Conservation (phyloP, 108 stramenopile genomes). For the Schizochytrium sp. region DNA sequence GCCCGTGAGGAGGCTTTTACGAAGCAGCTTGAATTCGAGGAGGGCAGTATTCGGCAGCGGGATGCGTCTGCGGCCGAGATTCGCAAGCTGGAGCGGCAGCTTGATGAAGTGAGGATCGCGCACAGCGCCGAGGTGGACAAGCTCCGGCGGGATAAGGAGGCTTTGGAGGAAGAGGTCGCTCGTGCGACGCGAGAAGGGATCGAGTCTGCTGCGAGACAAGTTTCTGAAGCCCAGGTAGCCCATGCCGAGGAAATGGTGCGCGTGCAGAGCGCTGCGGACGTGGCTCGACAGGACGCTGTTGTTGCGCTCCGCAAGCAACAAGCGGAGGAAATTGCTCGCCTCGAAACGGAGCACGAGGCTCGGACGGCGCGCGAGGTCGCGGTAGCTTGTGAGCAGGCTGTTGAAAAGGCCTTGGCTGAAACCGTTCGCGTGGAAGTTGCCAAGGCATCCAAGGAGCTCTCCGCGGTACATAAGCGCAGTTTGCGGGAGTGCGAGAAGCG, state of each 20-base stretch:
- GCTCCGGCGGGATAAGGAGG: background rate
- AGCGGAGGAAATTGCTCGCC: background rate
- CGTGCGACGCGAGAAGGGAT: background rate
- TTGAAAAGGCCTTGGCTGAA: background rate
- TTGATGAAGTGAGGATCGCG: background rate
- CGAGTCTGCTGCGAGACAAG: background rate
- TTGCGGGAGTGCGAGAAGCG: background rate
- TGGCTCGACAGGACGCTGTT: background rate
- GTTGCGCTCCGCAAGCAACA: background rate
- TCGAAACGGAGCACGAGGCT: background rate
- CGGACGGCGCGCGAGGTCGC: background rate
- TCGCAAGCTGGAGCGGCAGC: background rate
- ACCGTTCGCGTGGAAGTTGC: background rate
- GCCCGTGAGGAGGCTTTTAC: background rate
- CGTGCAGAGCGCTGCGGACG: background rate
- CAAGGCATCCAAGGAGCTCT: background rate
- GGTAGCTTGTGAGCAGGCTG: background rate
- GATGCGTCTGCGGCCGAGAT: background rate
- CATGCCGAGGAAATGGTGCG: background rate
- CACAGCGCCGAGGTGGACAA: background rate
- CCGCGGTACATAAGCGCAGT: background rate
- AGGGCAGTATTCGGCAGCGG: background rate
- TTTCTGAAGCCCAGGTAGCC: background rate
- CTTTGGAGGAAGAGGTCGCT: background rate
- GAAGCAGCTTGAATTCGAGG: background rate